Evolutionary conservation across 768 basidiomycete species (phyloP).

Genomic region (Neoboletus brunneissimus): DNA sequence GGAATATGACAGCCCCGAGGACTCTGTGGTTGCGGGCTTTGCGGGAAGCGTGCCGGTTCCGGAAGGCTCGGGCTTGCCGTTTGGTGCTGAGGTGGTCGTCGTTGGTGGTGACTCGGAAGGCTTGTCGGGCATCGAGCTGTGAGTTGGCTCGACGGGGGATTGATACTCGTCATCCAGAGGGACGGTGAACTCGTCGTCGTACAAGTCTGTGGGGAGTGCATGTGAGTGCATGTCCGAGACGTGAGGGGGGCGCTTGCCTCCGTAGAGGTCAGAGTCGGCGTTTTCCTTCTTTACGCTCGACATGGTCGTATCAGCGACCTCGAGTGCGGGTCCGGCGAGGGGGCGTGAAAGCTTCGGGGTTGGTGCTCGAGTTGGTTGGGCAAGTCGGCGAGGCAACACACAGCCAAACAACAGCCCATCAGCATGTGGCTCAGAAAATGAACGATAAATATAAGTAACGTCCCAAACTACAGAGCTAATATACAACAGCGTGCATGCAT

Average conservation of each 20-base stretch:
- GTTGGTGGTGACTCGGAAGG: conserved; percentile 15
- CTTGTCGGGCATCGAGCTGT: conserved; percentile 12
- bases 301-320: conserved; percentile 14
- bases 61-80: conserved; percentile 25
- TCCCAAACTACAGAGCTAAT: conserved; percentile 23
- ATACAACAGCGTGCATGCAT: conserved; percentile 25
- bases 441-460: conserved; percentile 23
- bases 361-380: conserved; percentile 5
- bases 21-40: conserved; percentile 24
- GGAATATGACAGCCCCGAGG: conserved; percentile 49
- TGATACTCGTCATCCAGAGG: conserved; percentile 33
- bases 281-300: conserved; percentile 27
- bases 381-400: conserved; percentile 18
- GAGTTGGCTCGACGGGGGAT: conserved; percentile 26
- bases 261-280: conserved; percentile 43
- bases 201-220: conserved; percentile 42
- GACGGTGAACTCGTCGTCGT: conserved; percentile 43
- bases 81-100: conserved; percentile 14
- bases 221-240: conserved; percentile 1
- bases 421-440: conserved; percentile 9
- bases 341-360: not conserved
- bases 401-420: conserved; percentile 25
- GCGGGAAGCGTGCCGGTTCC: conserved; percentile 25
- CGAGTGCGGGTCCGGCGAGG: not conserved
- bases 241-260: conserved; percentile 36